phyloP scores from a whole-genome alignment of 2,329 filamentous ascomycete genomes.

The Cercospora beticola region DNA sequence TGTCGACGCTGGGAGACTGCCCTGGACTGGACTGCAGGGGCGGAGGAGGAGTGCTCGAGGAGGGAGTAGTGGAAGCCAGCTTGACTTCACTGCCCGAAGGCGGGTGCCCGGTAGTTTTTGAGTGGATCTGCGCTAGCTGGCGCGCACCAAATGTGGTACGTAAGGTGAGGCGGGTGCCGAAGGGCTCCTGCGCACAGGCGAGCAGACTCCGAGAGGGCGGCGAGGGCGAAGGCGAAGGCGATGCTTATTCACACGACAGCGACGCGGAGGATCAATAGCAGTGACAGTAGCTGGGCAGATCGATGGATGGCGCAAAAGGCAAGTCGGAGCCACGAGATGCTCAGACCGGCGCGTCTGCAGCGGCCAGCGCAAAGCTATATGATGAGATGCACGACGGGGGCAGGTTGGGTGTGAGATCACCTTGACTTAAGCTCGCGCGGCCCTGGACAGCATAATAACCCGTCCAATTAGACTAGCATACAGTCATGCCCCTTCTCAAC shows the following conservation, averaged over 20 bases:
- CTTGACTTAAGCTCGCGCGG: slow-evolving; percentile 13
- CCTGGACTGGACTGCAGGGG: slow-evolving; percentile 19
- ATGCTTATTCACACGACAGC: neutral
- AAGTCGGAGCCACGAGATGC: neutral
- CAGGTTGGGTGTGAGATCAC: slow-evolving; percentile 9
- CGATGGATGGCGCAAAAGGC: neutral
- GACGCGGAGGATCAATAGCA: neutral
- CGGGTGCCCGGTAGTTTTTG: slow-evolving; percentile 1
- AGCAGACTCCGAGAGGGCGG: neutral
- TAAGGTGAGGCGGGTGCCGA: neutral
- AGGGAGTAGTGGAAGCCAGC: slow-evolving; percentile 13
- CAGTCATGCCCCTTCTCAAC: slow-evolving; percentile 10
- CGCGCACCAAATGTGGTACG: neutral
- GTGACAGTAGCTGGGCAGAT: too few relatives aligned
- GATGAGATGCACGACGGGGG: slow-evolving; percentile 4
- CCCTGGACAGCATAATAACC: neutral
- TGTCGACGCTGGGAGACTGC: slow-evolving; percentile 31
- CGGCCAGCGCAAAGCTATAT: slow-evolving; percentile 1
- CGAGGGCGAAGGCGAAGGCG: neutral
- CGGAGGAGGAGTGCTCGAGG: slow-evolving; percentile 20
- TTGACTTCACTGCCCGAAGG: slow-evolving; percentile 13
- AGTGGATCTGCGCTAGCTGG: slow-evolving; percentile 13
- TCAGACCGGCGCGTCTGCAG: neutral
- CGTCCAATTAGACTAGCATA: slow-evolving; percentile 3
- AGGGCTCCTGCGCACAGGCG: neutral